A percentile compares a stretch with the other conserved stretches of the same genome.
phyloP scores from a whole-genome alignment of 139 green algal genomes.

The Deuterostichococcus epilithicus region DNA sequence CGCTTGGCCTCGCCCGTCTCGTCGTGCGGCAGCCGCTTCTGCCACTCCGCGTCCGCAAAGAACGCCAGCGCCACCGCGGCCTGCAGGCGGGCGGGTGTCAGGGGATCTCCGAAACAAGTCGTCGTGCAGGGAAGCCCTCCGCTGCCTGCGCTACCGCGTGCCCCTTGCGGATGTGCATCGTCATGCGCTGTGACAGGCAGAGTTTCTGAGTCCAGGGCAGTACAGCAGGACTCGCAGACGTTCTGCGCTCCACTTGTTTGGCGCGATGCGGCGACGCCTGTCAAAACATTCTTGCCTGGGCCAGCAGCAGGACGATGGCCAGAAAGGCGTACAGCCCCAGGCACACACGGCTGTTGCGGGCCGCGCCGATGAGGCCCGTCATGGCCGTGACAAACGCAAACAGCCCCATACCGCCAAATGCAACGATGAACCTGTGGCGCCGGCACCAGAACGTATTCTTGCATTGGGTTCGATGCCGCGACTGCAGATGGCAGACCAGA shows the following conservation, averaged over 20 bases:
- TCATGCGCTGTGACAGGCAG: no score
- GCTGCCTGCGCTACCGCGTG: no score
- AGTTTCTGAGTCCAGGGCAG: no score
- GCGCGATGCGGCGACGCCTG: neutral
- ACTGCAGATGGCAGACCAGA: no score
- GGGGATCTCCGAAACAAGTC: neutral
- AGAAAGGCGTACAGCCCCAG: conserved; percentile 24
- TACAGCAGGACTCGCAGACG: no score
- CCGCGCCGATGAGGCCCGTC: conserved; percentile 12
- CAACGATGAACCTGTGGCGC: conserved; percentile 27
- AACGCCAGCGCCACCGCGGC: conserved; percentile 11
- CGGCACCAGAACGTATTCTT: neutral
- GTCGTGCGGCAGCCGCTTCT: conserved; percentile 25
- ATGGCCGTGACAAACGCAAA: conserved; percentile 23
- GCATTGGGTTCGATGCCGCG: no score
- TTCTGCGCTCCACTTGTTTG: no score
- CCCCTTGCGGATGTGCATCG: no score
- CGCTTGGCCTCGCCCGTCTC: conserved; percentile 20
- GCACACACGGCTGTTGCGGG: conserved; percentile 12
- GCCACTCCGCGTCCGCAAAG: conserved; percentile 24
- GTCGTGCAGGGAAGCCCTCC: no score
- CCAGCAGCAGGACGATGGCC: conserved; percentile 23
- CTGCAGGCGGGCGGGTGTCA: neutral
- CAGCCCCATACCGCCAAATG: conserved; percentile 22
- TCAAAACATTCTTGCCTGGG: neutral